Conservation (phyloP, 306 rosid species). For the Sicyos baderoa region DNA sequence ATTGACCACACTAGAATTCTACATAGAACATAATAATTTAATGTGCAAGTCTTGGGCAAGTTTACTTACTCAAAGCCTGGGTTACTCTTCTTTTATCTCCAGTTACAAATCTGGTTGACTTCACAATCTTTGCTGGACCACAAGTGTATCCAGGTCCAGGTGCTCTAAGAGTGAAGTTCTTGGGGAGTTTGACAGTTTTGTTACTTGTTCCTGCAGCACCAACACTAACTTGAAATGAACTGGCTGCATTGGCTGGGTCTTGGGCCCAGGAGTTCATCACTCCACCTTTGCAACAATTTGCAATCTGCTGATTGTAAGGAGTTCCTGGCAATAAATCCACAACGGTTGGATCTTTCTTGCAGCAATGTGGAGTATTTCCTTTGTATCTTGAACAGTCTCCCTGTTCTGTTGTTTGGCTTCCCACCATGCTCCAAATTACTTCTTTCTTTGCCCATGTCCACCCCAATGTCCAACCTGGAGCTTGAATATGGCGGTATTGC, state of each 20-base stretch:
- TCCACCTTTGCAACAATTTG: constrained; percentile 95
- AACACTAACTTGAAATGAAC: constrained; percentile 87
- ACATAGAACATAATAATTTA: not conserved
- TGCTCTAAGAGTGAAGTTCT: constrained; percentile 70
- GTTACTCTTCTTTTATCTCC: constrained; percentile 70
- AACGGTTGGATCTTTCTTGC: constrained; percentile 68
- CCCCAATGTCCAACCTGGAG: constrained; percentile 84
- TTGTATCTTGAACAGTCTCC: constrained; percentile 86
- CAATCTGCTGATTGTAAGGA: constrained; percentile 91
- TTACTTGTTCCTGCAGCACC: constrained; percentile 92
- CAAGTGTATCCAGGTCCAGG: constrained; percentile 91
- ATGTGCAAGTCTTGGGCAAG: constrained; percentile 1
- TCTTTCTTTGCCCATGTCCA: constrained; percentile 99
- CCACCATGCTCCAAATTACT: constrained; percentile 91
- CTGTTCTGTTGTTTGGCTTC: constrained; percentile 83
- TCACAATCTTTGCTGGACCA: constrained; percentile 64
- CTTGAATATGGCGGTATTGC: constrained; percentile 84
- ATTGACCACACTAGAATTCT: not conserved
- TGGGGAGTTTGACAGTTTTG: constrained; percentile 69
- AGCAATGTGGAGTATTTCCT: constrained; percentile 77
- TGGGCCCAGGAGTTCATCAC: constrained; percentile 77
- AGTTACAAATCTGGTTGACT: constrained; percentile 49
- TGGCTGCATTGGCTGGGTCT: constrained; percentile 58
- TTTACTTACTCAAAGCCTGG: constrained; percentile 82
- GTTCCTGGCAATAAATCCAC: constrained; percentile 49